A percentile compares a stretch with the other conserved stretches of the same genome.
These are phyloP conservation scores for Podospora pseudoanserina DNA, from an alignment of 495 filamentous ascomycete genomes.

Conservation along the genomic window DNA sequence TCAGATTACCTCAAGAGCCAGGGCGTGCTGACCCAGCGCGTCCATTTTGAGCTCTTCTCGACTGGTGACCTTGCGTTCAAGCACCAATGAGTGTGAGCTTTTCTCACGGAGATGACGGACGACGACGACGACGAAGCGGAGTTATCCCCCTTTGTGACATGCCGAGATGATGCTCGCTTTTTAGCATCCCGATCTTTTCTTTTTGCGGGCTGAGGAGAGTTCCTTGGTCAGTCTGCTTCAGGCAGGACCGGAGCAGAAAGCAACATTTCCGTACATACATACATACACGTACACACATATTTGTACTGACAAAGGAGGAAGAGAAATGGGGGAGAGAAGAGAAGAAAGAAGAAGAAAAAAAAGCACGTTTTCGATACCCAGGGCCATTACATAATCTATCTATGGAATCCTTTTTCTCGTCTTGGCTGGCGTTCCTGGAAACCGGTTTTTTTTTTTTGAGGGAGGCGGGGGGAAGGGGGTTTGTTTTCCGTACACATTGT, in stretches of 20 bases:
- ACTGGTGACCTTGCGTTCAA: conserved; percentile 49
- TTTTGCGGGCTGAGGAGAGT: neutral
- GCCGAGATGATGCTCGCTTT: neutral
- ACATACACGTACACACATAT: neutral
- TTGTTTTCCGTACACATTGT: neutral
- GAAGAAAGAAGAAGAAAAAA: neutral
- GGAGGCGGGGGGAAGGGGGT: neutral
- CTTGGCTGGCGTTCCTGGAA: neutral
- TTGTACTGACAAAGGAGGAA: neutral
- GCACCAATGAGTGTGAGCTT: neutral
- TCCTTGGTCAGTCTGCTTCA: conserved; percentile 1
- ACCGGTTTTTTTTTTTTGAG: neutral
- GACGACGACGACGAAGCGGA: neutral
- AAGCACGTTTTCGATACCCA: conserved; percentile 7
- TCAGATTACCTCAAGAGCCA: conserved; percentile 45
- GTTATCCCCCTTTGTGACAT: neutral
- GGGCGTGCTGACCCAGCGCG: conserved; percentile 51
- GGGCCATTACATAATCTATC: conserved; percentile 2
- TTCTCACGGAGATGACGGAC: neutral
- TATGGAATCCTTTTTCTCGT: neutral
- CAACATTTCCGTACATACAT: neutral
- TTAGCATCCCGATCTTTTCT: neutral
- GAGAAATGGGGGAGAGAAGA: neutral
- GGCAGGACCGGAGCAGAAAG: conserved; percentile 8
- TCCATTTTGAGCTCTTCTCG: conserved; percentile 67